Evolutionary conservation across 164 flowering plant species (phyloP).

Genomic region (Pachysandra terminalis): DNA sequence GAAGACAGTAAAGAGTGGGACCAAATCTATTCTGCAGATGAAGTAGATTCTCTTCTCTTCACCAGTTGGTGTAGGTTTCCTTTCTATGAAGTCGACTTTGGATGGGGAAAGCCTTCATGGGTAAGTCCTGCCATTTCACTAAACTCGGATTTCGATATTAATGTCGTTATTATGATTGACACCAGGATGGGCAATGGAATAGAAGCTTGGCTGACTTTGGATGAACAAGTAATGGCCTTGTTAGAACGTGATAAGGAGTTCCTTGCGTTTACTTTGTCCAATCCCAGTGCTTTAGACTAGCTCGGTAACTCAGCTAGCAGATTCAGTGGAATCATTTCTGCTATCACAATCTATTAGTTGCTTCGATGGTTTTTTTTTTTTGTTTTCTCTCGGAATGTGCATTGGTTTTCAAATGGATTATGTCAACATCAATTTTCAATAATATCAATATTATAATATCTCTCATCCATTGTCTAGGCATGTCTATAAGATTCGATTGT

Average conservation of each 20-base stretch:
- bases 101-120: not conserved
- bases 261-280: not conserved
- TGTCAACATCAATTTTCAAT: no score
- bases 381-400: no score
- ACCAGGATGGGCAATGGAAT: constrained; percentile 22
- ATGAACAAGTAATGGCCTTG: constrained; percentile 18
- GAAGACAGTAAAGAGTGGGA: not conserved
- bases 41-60: not conserved
- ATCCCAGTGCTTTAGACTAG: no score
- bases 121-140: not conserved
- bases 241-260: constrained; percentile 15
- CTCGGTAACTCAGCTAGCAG: no score
- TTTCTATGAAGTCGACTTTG: not conserved
- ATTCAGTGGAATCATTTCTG: no score
- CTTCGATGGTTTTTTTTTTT: no score
- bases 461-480: no score
- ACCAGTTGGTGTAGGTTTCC: not conserved
- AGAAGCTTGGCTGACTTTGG: constrained; percentile 27
- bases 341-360: no score
- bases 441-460: no score
- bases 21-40: not conserved
- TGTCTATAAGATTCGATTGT: no score
- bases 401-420: no score
- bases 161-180: constrained; percentile 17
- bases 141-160: constrained; percentile 3